phyloP scores from a whole-genome alignment of 176 grass and related monocot genomes.

The Microstegium vimineum region DNA sequence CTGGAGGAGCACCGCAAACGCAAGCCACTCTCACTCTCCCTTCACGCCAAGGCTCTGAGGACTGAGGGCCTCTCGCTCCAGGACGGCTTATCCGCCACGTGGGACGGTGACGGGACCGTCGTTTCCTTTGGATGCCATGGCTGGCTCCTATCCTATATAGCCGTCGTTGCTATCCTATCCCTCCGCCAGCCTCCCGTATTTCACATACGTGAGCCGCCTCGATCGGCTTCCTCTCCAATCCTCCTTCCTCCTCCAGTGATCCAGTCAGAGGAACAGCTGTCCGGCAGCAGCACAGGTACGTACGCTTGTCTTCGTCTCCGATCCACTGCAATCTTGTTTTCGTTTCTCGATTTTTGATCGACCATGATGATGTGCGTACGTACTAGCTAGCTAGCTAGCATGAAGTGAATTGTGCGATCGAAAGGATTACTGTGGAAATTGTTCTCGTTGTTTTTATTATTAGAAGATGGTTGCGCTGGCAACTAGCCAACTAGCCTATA shows the following conservation, averaged over 20 bases:
- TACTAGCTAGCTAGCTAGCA: neutral
- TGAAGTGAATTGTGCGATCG: neutral
- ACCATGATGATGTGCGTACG: neutral
- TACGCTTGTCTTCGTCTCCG: neutral
- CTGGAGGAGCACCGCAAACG: neutral
- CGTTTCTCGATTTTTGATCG: neutral
- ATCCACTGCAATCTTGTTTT: neutral
- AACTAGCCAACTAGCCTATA: too few species aligned
- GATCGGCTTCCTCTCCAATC: neutral
- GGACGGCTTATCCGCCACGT: slow-evolving; percentile 63
- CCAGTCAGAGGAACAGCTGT: neutral
- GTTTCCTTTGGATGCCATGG: slow-evolving; percentile 13
- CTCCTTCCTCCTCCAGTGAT: neutral
- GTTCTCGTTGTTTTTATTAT: too few species aligned
- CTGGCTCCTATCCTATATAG: slow-evolving; percentile 40
- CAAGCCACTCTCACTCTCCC: slow-evolving; percentile 9
- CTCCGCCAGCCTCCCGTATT: slow-evolving; percentile 1
- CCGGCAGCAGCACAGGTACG: neutral
- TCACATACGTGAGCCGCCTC: neutral
- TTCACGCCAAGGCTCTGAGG: neutral
- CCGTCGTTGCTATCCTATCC: slow-evolving; percentile 37
- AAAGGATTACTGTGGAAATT: too few species aligned
- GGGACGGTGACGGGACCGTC: neutral
- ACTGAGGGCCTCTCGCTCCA: slow-evolving; percentile 29
- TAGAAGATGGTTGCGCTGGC: too few species aligned